phyloP scores from a whole-genome alignment of 495 filamentous ascomycete species.

The Paragyromitra xinjiangensis region DNA sequence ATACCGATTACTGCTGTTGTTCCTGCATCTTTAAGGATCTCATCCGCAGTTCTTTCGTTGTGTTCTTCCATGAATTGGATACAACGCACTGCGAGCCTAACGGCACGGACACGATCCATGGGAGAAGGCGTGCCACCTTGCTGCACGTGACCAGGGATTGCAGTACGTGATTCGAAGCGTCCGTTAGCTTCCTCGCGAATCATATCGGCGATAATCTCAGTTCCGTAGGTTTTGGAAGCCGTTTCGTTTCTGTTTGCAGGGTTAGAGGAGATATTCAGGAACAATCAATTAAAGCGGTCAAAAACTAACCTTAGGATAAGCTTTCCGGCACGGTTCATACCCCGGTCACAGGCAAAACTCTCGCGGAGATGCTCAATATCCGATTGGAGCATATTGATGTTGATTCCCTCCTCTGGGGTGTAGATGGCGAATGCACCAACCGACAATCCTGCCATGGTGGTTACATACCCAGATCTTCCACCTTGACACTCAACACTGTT shows the following conservation, averaged over 20 bases:
- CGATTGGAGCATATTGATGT: slow-evolving; percentile 86
- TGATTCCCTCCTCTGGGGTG: slow-evolving; percentile 95
- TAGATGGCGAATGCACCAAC: slow-evolving; percentile 96
- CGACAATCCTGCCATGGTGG: slow-evolving; percentile 84
- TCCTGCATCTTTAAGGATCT: slow-evolving; percentile 62
- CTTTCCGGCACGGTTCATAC: slow-evolving; percentile 90
- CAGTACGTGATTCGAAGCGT: slow-evolving; percentile 90
- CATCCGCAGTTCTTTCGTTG: slow-evolving; percentile 70
- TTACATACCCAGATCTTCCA: slow-evolving; percentile 91
- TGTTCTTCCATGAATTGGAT: slow-evolving; percentile 87
- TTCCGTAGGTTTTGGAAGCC: slow-evolving; percentile 87
- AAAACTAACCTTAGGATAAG: slow-evolving; percentile 72
- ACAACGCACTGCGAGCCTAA: slow-evolving; percentile 89
- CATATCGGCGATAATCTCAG: slow-evolving; percentile 92
- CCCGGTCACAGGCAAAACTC: slow-evolving; percentile 83
- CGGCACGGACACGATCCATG: slow-evolving; percentile 94
- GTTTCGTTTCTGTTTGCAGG: slow-evolving; percentile 74
- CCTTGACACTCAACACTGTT: slow-evolving; percentile 87
- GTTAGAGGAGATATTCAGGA: slow-evolving; percentile 3
- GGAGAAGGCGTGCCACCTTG: slow-evolving; percentile 92
- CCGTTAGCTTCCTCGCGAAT: slow-evolving; percentile 92
- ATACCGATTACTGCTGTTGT: slow-evolving; percentile 88
- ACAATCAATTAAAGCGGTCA: not conserved
- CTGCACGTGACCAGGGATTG: slow-evolving; percentile 95
- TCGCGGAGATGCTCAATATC: slow-evolving; percentile 92